phyloP scores from a whole-genome alignment of 805 yeast genomes.

The Kodamaea leandrae region DNA sequence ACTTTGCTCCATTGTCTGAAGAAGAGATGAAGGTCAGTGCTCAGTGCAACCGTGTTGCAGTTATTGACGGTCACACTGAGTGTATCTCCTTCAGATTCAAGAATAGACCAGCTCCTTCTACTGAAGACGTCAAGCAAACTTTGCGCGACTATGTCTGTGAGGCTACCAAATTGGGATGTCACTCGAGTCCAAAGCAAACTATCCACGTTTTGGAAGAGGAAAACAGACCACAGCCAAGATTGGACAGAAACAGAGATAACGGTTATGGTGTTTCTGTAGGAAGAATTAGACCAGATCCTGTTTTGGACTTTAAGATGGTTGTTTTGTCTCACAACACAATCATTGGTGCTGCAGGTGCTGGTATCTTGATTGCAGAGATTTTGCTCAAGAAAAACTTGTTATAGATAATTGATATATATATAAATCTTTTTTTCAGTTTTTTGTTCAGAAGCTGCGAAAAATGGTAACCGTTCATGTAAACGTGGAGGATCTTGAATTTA shows the following conservation, averaged over 20 bases:
- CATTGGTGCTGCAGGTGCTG: constrained; percentile 99
- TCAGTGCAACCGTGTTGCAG: constrained; percentile 95
- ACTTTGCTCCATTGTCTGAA: constrained; percentile 56
- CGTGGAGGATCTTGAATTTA: neutral
- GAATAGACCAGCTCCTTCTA: constrained; percentile 77
- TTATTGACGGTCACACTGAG: constrained; percentile 96
- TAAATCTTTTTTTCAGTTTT: neutral
- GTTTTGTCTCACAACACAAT: constrained; percentile 96
- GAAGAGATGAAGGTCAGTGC: constrained; percentile 86
- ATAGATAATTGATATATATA: neutral
- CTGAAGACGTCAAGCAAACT: constrained; percentile 72
- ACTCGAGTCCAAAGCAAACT: constrained; percentile 89
- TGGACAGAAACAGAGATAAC: constrained; percentile 91
- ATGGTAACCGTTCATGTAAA: neutral
- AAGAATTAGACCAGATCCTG: constrained; percentile 88
- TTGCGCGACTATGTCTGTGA: constrained; percentile 78
- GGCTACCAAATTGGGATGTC: constrained; percentile 74
- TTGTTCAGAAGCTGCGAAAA: neutral
- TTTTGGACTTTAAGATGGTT: constrained; percentile 93
- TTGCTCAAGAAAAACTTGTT: constrained; percentile 28
- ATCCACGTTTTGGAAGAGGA: constrained; percentile 87
- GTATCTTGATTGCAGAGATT: constrained; percentile 91
- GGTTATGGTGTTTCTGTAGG: constrained; percentile 97
- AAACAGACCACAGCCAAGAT: constrained; percentile 96
- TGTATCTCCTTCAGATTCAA: constrained; percentile 85